A percentile compares a stretch with the other conserved stretches of the same genome.
These are phyloP conservation scores for Cotoneaster glaucophyllus DNA, from an alignment of 306 rosid genomes.

Conservation along the genomic window DNA sequence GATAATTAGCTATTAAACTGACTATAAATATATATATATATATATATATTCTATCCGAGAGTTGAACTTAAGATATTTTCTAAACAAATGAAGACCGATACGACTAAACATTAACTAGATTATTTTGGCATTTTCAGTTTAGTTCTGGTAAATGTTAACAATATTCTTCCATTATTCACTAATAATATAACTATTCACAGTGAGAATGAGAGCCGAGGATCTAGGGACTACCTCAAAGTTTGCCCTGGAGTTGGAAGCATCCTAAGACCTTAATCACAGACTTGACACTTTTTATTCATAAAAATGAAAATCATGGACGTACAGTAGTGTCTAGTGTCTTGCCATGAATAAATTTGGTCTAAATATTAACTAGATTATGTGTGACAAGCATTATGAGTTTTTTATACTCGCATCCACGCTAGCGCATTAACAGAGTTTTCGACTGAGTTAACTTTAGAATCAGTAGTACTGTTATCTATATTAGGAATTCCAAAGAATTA, in stretches of 20 bases:
- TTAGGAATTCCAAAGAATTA: neutral
- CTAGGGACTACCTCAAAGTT: conserved; percentile 5
- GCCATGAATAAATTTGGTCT: neutral
- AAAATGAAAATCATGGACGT: neutral
- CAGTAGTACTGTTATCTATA: too few relatives aligned
- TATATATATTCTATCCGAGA: too few relatives aligned
- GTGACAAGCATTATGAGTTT: neutral
- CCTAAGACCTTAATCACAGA: neutral
- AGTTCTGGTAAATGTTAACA: neutral
- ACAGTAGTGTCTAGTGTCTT: neutral
- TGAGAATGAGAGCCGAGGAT: conserved; percentile 10
- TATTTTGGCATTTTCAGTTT: neutral
- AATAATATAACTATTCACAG: neutral
- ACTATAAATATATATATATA: too few relatives aligned
- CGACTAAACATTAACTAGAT: too few relatives aligned
- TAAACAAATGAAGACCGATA: too few relatives aligned
- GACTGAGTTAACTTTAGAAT: too few relatives aligned
- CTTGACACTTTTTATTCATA: neutral
- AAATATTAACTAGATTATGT: neutral
- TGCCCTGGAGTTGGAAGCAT: neutral
- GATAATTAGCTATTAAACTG: too few relatives aligned
- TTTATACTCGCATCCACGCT: too few relatives aligned
- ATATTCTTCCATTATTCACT: neutral
- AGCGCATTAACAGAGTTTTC: too few relatives aligned
- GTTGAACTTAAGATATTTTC: accelerated